Conservation (phyloP, 2,329 filamentous ascomycete genomes). For the Waltergamsia citrina region DNA sequence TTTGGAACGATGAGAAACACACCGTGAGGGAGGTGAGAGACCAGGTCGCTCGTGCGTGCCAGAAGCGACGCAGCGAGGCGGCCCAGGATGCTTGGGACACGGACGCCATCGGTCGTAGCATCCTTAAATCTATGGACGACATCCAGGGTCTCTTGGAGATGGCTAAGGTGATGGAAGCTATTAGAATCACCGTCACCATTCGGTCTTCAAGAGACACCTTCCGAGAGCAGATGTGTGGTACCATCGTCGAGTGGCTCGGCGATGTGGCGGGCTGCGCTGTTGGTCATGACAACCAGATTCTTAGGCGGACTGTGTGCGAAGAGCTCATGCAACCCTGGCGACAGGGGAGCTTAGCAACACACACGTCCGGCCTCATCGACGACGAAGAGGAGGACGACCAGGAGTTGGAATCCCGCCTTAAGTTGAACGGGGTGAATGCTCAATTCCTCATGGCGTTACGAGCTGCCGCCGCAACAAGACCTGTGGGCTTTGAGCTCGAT, state of each 20-base stretch:
- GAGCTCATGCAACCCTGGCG: slow-evolving; percentile 85
- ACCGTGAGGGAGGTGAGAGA: slow-evolving; percentile 85
- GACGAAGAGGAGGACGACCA: slow-evolving; percentile 39
- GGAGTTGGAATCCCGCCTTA: slow-evolving; percentile 25
- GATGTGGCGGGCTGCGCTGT: slow-evolving; percentile 89
- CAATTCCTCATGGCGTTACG: slow-evolving; percentile 26
- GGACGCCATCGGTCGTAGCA: slow-evolving; percentile 77
- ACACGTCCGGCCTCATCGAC: slow-evolving; percentile 42
- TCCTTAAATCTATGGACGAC: slow-evolving; percentile 68
- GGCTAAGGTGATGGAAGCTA: slow-evolving; percentile 83
- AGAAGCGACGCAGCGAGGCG: slow-evolving; percentile 59
- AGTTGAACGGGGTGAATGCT: slow-evolving; percentile 21
- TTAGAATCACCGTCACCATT: slow-evolving; percentile 92
- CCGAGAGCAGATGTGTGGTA: slow-evolving; percentile 96
- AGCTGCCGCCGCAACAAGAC: slow-evolving; percentile 17
- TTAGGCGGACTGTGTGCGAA: slow-evolving; percentile 79
- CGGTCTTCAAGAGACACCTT: slow-evolving; percentile 91
- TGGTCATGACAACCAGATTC: slow-evolving; percentile 66
- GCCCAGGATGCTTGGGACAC: slow-evolving; percentile 74
- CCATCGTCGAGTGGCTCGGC: slow-evolving; percentile 89
- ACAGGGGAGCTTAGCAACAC: slow-evolving; percentile 72
- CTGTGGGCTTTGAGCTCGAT: slow-evolving; percentile 15
- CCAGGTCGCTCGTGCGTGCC: slow-evolving; percentile 84
- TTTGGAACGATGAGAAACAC: slow-evolving; percentile 99
- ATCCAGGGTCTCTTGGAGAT: slow-evolving; percentile 65